These are phyloP conservation scores for Zymoseptoria ardabiliae DNA, from an alignment of 2,329 filamentous ascomycete species.

Conservation along the genomic window DNA sequence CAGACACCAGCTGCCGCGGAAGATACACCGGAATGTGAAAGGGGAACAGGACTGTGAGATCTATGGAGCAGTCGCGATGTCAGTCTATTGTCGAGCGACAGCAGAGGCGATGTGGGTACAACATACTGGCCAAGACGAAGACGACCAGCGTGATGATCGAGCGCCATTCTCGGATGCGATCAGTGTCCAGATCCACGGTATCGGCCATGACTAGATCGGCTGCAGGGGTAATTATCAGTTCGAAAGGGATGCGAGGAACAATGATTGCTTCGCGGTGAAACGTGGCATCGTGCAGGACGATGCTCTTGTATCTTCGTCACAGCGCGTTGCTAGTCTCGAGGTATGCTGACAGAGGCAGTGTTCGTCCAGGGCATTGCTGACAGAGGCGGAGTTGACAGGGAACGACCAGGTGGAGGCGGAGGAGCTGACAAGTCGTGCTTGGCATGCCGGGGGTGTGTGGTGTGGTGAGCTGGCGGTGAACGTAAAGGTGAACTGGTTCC, in stretches of 20 bases:
- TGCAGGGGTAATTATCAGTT: not conserved
- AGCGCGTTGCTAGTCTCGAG: not conserved
- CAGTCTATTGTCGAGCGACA: not conserved
- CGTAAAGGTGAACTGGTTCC: not conserved
- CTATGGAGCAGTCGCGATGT: slow-evolving; percentile 34
- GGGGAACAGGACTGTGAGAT: slow-evolving; percentile 62
- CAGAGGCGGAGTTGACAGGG: not conserved
- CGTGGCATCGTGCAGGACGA: not conserved
- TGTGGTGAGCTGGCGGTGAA: not conserved
- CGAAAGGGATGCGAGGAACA: not conserved
- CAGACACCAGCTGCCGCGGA: slow-evolving; percentile 45
- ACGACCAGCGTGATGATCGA: slow-evolving; percentile 64
- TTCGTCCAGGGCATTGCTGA: not conserved
- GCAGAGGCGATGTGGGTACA: not conserved
- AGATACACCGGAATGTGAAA: slow-evolving; percentile 58
- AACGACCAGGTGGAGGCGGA: not conserved
- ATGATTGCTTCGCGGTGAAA: not conserved
- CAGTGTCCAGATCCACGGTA: slow-evolving; percentile 20
- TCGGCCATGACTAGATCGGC: not conserved
- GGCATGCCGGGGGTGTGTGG: not conserved
- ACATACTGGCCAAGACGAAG: slow-evolving; percentile 64
- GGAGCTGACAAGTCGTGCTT: not conserved
- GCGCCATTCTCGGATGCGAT: slow-evolving; percentile 55
- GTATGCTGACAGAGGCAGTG: not conserved
- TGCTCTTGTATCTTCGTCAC: not conserved